These are phyloP conservation scores for Metschnikowia cubensis DNA, from an alignment of 805 yeast genomes.

Conservation along the genomic window DNA sequence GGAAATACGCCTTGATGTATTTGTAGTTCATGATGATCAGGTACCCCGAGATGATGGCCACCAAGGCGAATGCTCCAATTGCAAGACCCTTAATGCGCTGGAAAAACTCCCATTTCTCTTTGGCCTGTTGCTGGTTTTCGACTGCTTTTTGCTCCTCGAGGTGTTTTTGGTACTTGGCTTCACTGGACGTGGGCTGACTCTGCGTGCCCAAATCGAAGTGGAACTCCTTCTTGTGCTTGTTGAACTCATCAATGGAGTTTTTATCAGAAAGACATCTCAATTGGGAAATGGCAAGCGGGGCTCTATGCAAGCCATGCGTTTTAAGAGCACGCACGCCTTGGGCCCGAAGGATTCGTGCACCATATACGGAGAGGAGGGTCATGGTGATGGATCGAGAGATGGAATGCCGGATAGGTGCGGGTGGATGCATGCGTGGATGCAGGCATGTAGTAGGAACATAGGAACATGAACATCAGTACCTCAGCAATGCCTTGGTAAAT, in stretches of 20 bases:
- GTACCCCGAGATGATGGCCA: slow-evolving; percentile 38
- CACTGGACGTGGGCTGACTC: slow-evolving; percentile 29
- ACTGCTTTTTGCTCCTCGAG: slow-evolving; percentile 26
- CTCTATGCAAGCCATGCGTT: background rate
- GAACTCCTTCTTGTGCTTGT: slow-evolving; percentile 30
- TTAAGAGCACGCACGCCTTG: too few species aligned
- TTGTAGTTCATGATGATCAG: slow-evolving; percentile 42
- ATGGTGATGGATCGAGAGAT: background rate
- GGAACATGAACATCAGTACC: too few species aligned
- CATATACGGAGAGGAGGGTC: background rate
- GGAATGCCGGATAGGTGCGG: background rate
- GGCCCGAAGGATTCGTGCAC: background rate
- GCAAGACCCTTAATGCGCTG: slow-evolving; percentile 44
- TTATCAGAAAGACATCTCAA: slow-evolving; percentile 5
- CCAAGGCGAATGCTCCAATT: slow-evolving; percentile 39
- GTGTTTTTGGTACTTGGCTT: slow-evolving; percentile 31
- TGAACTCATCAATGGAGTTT: slow-evolving; percentile 34
- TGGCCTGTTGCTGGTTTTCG: slow-evolving; percentile 23
- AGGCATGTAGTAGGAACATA: background rate
- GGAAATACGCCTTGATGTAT: slow-evolving; percentile 31
- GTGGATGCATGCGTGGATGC: background rate
- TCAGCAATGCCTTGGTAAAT: too few species aligned
- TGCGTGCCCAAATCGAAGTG: slow-evolving; percentile 15
- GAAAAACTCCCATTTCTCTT: slow-evolving; percentile 33
- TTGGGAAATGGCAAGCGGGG: background rate